Evolutionary conservation across 75 land plant genomes (phyloP), one percentile per base, ranked within the genome.

Genomic region (Adiantum capillusveneris): DNA sequence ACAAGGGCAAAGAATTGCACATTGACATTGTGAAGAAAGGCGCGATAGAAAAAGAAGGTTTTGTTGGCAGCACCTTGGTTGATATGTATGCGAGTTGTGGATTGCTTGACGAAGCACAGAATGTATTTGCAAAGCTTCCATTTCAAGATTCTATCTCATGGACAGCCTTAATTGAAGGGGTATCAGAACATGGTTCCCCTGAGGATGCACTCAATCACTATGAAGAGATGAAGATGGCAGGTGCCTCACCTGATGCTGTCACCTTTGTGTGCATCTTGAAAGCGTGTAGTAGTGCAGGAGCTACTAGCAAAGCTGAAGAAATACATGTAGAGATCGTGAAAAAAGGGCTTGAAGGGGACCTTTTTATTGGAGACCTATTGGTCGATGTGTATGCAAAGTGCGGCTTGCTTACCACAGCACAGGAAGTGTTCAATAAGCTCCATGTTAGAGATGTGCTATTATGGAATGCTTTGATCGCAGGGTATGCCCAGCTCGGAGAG

Each of bases 381-480:
- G 64, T 87, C 28, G 79, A 78, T 66, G 75, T 87, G 87, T 83
- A 87, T 57, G 65, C 75, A 20, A 52, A 52, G 28, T 52, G 58
- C 28, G 65, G 65, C 17, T 19, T 24, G 17, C 31, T 50, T 29
- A 27, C 29, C 11, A 30, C 44, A 11, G 65, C 65, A 50, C 34
- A 20, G 17, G 22, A 50, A 6, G 60, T 62, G 22, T 62, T 62
- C 46, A 46, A 41, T 6, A 22, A 24, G 12, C 22, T 44, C 18
- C 63, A 24, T 41, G 19, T 22, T 6, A 13, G 19, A 27, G 46
- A 60, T 45, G 30, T 44, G 2, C 28, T 60, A 5, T 24, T 27
- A 21, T 44, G 63, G 63, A 69, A 20, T 53, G 56, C 71, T 5
- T 44, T 69, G 71, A 49, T 69, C 30, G 69, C 28, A 34, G 71